phyloP scores from a whole-genome alignment of 2,329 filamentous ascomycete genomes.

The Fusarium pseudoanthophilum region DNA sequence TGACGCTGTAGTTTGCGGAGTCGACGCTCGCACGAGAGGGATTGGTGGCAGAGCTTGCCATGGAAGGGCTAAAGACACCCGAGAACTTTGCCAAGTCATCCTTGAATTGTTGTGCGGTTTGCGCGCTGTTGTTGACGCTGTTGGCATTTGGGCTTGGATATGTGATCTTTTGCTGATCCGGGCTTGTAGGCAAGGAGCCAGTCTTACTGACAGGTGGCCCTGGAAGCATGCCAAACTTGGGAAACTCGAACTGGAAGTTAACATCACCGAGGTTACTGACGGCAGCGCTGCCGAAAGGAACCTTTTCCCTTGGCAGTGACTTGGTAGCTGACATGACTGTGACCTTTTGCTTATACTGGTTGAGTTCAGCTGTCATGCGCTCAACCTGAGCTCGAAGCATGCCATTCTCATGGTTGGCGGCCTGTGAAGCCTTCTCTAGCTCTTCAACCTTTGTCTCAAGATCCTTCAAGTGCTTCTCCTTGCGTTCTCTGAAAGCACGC shows the following conservation, averaged over 20 bases:
- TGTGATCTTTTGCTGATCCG: conserved; percentile 39
- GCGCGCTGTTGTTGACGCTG: conserved; percentile 44
- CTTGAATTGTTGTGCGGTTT: conserved; percentile 50
- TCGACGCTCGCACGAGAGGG: conserved; percentile 63
- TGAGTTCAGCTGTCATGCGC: conserved; percentile 83
- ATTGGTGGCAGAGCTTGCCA: conserved; percentile 57
- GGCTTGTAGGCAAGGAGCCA: conserved; percentile 49
- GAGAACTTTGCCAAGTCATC: conserved; percentile 66
- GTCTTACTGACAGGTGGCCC: conserved; percentile 53
- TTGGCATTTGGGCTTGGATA: conserved; percentile 45
- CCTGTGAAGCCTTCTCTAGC: conserved; percentile 83
- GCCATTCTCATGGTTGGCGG: conserved; percentile 85
- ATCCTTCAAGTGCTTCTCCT: conserved; percentile 90
- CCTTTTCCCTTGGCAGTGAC: conserved; percentile 54
- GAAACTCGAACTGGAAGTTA: conserved; percentile 96
- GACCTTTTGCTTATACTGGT: conserved; percentile 89
- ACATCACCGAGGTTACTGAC: conserved; percentile 74
- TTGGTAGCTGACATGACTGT: conserved; percentile 62
- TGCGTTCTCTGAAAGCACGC: conserved; percentile 91
- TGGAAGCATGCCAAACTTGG: conserved; percentile 84
- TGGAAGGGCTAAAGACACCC: conserved; percentile 69
- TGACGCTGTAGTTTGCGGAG: conserved; percentile 59
- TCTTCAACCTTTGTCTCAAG: conserved; percentile 82
- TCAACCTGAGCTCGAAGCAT: conserved; percentile 88
- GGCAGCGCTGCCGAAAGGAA: conserved; percentile 57